phyloP scores from a whole-genome alignment of 2,329 filamentous ascomycete genomes.

The Alternaria triticimaculans region DNA sequence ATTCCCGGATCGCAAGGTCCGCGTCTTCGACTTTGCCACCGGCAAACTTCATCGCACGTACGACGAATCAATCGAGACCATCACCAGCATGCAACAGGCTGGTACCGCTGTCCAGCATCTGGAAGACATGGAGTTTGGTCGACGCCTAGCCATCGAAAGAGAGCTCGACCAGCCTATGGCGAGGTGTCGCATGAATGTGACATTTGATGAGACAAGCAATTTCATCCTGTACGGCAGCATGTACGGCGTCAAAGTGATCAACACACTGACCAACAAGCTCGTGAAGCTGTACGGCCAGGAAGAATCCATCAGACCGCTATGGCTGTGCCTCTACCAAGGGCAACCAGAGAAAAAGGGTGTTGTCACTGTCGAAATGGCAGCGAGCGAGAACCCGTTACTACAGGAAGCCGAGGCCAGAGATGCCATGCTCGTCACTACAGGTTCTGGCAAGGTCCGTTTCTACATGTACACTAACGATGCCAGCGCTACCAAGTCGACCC shows the following conservation, averaged over 20 bases:
- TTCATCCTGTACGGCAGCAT: constrained; percentile 96
- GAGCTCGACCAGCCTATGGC: constrained; percentile 77
- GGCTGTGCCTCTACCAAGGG: constrained; percentile 89
- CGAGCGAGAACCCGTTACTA: constrained; percentile 88
- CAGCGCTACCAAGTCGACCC: constrained; percentile 61
- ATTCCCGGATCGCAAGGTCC: constrained; percentile 89
- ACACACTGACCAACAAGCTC: constrained; percentile 91
- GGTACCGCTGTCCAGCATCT: constrained; percentile 81
- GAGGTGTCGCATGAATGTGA: constrained; percentile 77
- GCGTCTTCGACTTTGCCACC: constrained; percentile 89
- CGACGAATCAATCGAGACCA: constrained; percentile 88
- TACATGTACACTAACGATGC: constrained; percentile 97
- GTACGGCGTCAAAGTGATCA: constrained; percentile 91
- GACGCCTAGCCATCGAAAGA: constrained; percentile 82
- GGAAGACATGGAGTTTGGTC: constrained; percentile 90
- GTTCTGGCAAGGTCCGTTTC: constrained; percentile 86
- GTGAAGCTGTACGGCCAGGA: constrained; percentile 91
- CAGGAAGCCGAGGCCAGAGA: constrained; percentile 91
- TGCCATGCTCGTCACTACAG: constrained; percentile 85
- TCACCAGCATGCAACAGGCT: constrained; percentile 96
- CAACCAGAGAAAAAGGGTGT: constrained; percentile 92
- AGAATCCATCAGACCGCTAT: constrained; percentile 83
- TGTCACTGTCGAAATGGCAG: constrained; percentile 96
- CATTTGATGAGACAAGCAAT: constrained; percentile 95
- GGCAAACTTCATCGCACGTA: constrained; percentile 91